Base-by-base conservation (phyloP, 805 yeast species). In the Kodamaea sagamina region DNA sequence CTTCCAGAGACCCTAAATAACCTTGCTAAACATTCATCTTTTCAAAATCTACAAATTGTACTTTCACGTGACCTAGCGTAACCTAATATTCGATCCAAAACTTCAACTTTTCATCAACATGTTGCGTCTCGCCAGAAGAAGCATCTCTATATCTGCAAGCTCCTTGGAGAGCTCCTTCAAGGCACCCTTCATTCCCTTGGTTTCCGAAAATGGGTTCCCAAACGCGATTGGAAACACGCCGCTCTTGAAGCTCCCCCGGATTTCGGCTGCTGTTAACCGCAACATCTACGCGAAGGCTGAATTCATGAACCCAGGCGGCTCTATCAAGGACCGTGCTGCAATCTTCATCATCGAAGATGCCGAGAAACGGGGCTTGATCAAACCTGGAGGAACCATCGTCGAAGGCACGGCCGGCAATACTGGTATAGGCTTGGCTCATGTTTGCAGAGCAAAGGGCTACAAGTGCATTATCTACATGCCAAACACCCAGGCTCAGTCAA, bases 321-420 rank as follows among this genome's bases (percentile, higher is more conserved):
- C 93, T 8, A 90, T 89, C 43, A 89, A 89, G 59, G 97, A 89
- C 62, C 75, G 97, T 46, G 96, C 97, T 11, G 96, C 96, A 0
- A 69, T 85, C 27, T 87, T 69, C 57, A 73, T 89, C 50, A 71
- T 89, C 40, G 74, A 84, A 52, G 89, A 88, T 51, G 96, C 96
- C 19, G 96, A 89, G 59, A 59, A 62, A 26, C 71, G 71, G 47
- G 89, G 89, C 2, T 65, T 75, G 43, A 70, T 89, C 44, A 60
- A 67, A 45, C 79, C 89, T 3, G 93, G 95, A 6, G 96, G 93
- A 25, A 89, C 96, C 2, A 79, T 89, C 22, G 90, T 89, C 12
- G 97, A 89, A 64, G 96, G 96, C 6, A 88, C 96, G 9, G 97
- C 97, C 3, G 97, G 97, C 24, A 89, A 89, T 67, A 89, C 97